Base-by-base conservation (phyloP, 2,329 filamentous ascomycete species). In the Aspergillus nomiae region DNA sequence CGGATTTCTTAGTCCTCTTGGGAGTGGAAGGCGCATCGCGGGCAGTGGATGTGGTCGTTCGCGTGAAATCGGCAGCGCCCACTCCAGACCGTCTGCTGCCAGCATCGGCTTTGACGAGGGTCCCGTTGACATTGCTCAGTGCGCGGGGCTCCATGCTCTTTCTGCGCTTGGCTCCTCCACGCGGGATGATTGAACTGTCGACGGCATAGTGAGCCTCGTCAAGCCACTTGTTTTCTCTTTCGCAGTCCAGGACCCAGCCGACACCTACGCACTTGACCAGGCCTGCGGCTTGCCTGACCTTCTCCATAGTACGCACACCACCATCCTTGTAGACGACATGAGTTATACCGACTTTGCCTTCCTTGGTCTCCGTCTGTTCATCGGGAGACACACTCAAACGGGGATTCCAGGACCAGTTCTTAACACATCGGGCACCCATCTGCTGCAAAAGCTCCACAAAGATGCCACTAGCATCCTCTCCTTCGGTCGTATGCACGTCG, bases 301-400 rank as follows among this genome's bases (percentile, higher is more conserved):
- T 96, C 73, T 96, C 90, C 67, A 97, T 78, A 0, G 92, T 96
- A 30, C 89, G 84, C 72, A 90, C 89, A 48, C 89, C 89, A 53
- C 93, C 93, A 72, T 96, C 93, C 76, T 96, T 97, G 82, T 89
- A 97, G 8, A 97, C 87, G 9, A 97, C 91, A 73, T 97, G 93
- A 0, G 92, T 96, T 70, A 96, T 92, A 6, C 89, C 90, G 63
- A 92, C 81, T 74, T 88, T 90, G 56, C 72, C 70, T 16, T 78
- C 73, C 56, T 71, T 74, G 6, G 74, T 67, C 11, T 76, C 73
- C n/a, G 66, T 69, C 2, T 67, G 70, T 51, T 76, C 76, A 21
- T 71, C 70, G 8, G 75, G 77, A 7, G 74, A 76, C 24, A 78
- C 57, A 65, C 79, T 81, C 21, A 76, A 69, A n/a, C 76, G 72